phyloP scores from a whole-genome alignment of 1,284 basidiomycete species.

The Volvariella volvacea region DNA sequence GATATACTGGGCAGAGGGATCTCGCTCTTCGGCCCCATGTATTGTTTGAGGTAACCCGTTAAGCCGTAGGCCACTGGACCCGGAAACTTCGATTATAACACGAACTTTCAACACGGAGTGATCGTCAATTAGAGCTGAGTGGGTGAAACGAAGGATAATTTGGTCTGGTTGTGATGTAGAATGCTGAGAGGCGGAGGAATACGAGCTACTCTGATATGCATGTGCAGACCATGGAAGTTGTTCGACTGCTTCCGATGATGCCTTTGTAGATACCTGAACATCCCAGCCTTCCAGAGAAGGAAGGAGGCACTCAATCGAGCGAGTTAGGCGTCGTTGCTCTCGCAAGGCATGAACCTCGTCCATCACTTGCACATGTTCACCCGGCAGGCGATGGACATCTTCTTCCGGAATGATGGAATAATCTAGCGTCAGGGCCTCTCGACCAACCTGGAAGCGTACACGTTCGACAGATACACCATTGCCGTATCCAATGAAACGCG shows the following conservation, averaged over 20 bases:
- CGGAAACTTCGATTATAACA: constrained; percentile 75
- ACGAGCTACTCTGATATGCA: constrained; percentile 43
- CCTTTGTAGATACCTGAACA: constrained; percentile 68
- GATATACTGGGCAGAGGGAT: constrained; percentile 49
- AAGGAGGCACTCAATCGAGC: constrained; percentile 76
- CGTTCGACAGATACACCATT: constrained; percentile 77
- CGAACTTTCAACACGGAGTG: constrained; percentile 76
- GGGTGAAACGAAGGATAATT: constrained; percentile 63
- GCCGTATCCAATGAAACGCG: constrained; percentile 75
- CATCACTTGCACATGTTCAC: constrained; percentile 37
- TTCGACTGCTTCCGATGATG: constrained; percentile 65
- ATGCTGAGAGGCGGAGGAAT: constrained; percentile 23
- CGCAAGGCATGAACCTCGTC: constrained; percentile 57
- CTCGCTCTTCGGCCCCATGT: constrained; percentile 56
- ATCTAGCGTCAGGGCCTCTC: constrained; percentile 79
- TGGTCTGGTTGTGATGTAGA: constrained; percentile 42
- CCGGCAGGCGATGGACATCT: constrained; percentile 38
- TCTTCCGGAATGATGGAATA: constrained; percentile 83
- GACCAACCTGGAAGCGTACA: constrained; percentile 70
- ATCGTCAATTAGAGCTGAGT: constrained; percentile 65
- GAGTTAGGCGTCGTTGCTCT: constrained; percentile 61
- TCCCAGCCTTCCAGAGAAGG: constrained; percentile 88
- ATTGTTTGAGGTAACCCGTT: constrained; percentile 78
- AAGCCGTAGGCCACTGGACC: constrained; percentile 66
- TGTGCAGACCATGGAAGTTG: constrained; percentile 71